Conservation (phyloP, 176 grass and related monocot genomes). For the Leersia perrieri region DNA sequence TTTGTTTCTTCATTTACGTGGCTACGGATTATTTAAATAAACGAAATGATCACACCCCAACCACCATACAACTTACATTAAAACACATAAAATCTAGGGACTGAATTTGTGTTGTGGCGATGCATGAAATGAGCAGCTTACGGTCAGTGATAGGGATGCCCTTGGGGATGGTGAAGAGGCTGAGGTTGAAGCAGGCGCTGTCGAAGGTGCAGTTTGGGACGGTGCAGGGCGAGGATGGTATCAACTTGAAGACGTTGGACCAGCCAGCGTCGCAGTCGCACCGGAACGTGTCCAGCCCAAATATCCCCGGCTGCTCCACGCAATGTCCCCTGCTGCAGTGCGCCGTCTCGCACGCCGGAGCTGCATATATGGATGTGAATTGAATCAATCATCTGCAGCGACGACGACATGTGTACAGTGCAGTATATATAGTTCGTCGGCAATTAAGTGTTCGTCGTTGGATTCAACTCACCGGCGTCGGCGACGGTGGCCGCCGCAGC, state of each 20-base stretch:
- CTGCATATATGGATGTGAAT: background rate
- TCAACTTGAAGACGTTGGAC: background rate
- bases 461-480: too few relatives aligned
- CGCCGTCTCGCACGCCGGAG: background rate
- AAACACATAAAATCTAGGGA: background rate
- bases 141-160: background rate
- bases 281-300: background rate
- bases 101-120: background rate
- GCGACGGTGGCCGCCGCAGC: too few relatives aligned
- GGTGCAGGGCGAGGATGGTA: constrained; percentile 3
- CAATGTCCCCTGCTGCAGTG: constrained; percentile 27
- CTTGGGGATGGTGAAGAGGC: background rate
- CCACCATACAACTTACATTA: too few relatives aligned
- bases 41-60: too few relatives aligned
- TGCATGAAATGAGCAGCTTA: background rate
- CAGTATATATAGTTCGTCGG: too few relatives aligned
- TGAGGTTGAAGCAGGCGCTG: background rate
- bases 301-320: background rate
- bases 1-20: too few relatives aligned
- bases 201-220: constrained; percentile 22
- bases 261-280: constrained; percentile 36
- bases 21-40: too few relatives aligned
- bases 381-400: too few relatives aligned
- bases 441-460: too few relatives aligned
- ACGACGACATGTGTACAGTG: too few relatives aligned